Evolutionary conservation across 202 grass and related monocot genomes (phyloP), one percentile per base, ranked within the genome.

Genomic region (Brachypodium distachyon): DNA sequence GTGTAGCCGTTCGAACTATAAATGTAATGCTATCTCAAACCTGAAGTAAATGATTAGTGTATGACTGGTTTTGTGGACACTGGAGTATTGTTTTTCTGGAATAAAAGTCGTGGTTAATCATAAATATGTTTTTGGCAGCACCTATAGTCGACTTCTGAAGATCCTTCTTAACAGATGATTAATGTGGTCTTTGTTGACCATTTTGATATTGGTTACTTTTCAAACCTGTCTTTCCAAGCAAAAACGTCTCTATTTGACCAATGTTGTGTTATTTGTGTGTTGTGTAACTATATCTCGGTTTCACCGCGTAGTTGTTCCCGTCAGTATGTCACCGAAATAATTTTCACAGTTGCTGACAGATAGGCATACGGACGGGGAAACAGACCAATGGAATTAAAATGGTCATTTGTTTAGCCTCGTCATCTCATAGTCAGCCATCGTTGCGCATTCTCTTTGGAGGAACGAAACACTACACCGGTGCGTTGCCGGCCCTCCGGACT

Each of bases 11-110:
- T 73, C 73, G 67, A 60, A 73, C 51, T 77, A 49, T 67, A n/a
- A 54, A 70, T 70, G 42, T 77, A 49, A 73, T 54, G 67, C 51
- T 78, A 48, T 78, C 77, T 55, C 12, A 31, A 79, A 4, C 43
- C n/a, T n/a, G n/a, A n/a, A n/a, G n/a, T n/a, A 52, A 34, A 34
- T n/a, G n/a, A 37, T 8, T 16, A 42, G 74, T 44, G 74, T 73
- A 60, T 58, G 32, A 78, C 52, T 72, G 14, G 43, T 33, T 41
- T 49, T 69, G 62, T 61, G 53, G 42, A 44, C 19, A 54, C 42
- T 61, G 52, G 71, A 63, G 53, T 22, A 46, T 59, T 72, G 3
- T 48, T 37, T n/a, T n/a, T 67, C 33, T 52, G 14, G 79, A 83
- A 87, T 87, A 83, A 87, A 44, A 58, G 5, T 14, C 13, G 33